Percentiles rank a stretch among this genome's conserved stretches.
Conservation (phyloP, 768 basidiomycete species). For the Hypholoma sublateritium region DNA sequence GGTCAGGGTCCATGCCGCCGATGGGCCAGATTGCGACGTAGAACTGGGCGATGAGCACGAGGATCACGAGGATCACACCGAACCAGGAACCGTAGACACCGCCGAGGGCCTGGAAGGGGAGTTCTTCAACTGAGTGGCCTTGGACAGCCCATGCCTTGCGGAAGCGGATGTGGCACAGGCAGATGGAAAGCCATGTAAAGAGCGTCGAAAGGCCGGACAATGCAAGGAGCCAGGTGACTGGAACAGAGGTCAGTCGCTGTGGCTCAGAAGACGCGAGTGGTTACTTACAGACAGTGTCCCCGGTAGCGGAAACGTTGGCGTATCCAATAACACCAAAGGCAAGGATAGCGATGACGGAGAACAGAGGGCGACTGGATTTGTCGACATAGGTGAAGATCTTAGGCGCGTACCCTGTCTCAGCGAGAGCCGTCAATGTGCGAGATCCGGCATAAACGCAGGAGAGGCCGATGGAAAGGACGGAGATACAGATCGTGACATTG, state of each 20-base stretch:
- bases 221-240: constrained; percentile 44
- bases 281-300: constrained; percentile 38
- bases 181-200: constrained; percentile 46
- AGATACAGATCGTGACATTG: constrained; percentile 45
- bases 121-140: constrained; percentile 44
- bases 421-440: constrained; percentile 43
- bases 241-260: background rate
- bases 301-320: constrained; percentile 35
- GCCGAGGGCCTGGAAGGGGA: constrained; percentile 43
- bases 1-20: constrained; percentile 30
- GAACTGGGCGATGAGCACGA: constrained; percentile 46
- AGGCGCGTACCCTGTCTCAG: constrained; percentile 48
- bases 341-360: constrained; percentile 36
- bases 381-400: constrained; percentile 43
- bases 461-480: constrained; percentile 45
- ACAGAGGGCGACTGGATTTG: constrained; percentile 47
- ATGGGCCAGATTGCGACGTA: constrained; percentile 44
- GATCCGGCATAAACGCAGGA: constrained; percentile 48
- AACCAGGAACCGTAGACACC: constrained; percentile 47
- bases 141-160: constrained; percentile 42
- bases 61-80: constrained; percentile 37
- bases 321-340: constrained; percentile 40
- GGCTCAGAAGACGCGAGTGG: background rate
- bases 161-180: constrained; percentile 50
- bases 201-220: constrained; percentile 47